phyloP scores from a whole-genome alignment of 2,329 filamentous ascomycete genomes.

The Xylariaceae sp. region DNA sequence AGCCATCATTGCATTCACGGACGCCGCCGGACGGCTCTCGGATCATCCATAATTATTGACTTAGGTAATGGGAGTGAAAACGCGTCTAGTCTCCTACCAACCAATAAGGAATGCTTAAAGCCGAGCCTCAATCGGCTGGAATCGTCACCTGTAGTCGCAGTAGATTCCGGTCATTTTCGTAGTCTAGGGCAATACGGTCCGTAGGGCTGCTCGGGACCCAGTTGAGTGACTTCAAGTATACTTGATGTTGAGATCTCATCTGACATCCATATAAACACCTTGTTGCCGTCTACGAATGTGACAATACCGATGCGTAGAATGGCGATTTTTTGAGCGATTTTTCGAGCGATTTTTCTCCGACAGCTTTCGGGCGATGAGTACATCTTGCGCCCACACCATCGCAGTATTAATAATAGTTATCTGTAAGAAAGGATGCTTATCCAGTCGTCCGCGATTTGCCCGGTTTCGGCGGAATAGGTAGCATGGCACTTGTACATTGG shows the following conservation, averaged over 20 bases:
- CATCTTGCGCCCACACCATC: no score
- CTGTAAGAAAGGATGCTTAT: slow-evolving; percentile 3
- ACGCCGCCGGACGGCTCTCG: slow-evolving; percentile 2
- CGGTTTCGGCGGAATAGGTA: slow-evolving; percentile 17
- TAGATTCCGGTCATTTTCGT: slow-evolving; percentile 29
- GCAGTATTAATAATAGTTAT: slow-evolving; percentile 17
- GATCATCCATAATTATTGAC: slow-evolving; percentile 6
- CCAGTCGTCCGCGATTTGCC: background rate
- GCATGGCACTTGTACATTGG: slow-evolving; percentile 9
- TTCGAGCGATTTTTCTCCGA: slow-evolving; percentile 3
- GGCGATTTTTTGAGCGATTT: slow-evolving; percentile 17
- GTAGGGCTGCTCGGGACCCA: slow-evolving; percentile 22
- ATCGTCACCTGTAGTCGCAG: slow-evolving; percentile 26
- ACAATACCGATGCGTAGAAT: slow-evolving; percentile 8
- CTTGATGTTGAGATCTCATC: slow-evolving; percentile 17
- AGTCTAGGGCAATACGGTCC: slow-evolving; percentile 20
- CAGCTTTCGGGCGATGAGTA: background rate
- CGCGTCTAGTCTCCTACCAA: slow-evolving; percentile 9
- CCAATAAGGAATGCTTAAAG: slow-evolving; percentile 16
- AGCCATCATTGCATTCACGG: slow-evolving; percentile 1
- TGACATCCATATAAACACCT: slow-evolving; percentile 3
- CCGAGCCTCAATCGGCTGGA: slow-evolving; percentile 30
- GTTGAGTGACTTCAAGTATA: slow-evolving; percentile 25
- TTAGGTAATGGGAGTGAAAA: background rate
- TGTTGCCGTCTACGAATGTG: background rate